phyloP scores from a whole-genome alignment of 148 eudicot species.

The Bassia scoparia region DNA sequence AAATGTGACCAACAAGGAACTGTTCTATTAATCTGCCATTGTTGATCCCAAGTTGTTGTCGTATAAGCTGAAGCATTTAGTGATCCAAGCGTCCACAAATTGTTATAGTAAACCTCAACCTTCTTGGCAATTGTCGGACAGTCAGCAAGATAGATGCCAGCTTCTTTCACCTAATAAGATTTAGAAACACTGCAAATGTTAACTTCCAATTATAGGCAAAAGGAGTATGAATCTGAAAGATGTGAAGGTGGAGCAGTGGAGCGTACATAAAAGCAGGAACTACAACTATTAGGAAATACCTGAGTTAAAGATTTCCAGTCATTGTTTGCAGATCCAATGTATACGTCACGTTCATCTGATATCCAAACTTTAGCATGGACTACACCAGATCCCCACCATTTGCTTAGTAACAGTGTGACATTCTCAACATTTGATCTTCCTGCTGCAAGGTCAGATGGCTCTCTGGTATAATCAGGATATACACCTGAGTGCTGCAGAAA shows the following conservation, averaged over 20 bases:
- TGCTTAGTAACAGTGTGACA: constrained; percentile 56
- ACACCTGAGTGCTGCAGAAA: constrained; percentile 90
- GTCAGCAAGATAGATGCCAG: constrained; percentile 65
- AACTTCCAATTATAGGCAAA: neutral
- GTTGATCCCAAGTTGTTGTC: too few species aligned
- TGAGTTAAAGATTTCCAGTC: constrained; percentile 97
- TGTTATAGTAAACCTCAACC: constrained; percentile 62
- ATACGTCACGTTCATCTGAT: constrained; percentile 58
- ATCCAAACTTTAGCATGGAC: constrained; percentile 94
- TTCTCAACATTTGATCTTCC: constrained; percentile 77
- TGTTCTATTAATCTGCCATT: constrained; percentile 65
- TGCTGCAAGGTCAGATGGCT: constrained; percentile 62
- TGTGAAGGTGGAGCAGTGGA: neutral
- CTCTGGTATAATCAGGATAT: constrained; percentile 74
- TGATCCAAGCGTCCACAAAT: constrained; percentile 73
- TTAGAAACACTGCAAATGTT: constrained; percentile 1
- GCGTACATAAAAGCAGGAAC: neutral
- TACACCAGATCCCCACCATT: constrained; percentile 91
- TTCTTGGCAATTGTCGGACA: constrained; percentile 61
- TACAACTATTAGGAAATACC: constrained; percentile 33
- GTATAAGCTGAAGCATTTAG: constrained; percentile 46
- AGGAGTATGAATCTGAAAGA: neutral
- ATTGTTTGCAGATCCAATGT: constrained; percentile 94
- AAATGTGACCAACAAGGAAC: constrained; percentile 99
- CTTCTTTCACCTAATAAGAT: constrained; percentile 73